Evolutionary conservation across 805 yeast species (phyloP).

Genomic region (Saturnispora ahearnii): DNA sequence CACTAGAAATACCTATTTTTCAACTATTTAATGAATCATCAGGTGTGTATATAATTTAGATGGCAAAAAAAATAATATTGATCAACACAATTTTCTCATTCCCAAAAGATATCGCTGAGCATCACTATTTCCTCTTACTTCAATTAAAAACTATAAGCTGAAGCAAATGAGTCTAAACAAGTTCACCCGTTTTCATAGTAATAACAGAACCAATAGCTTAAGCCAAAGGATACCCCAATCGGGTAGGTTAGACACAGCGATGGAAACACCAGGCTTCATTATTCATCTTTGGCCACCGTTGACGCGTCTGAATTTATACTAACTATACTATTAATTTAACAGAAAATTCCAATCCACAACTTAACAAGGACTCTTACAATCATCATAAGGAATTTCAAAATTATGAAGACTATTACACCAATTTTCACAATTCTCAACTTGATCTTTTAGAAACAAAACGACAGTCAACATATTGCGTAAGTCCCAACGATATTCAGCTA

Average conservation of each 20-base stretch:
- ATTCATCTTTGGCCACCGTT: too few relatives aligned
- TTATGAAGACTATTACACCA: not conserved
- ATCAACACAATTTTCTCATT: not conserved
- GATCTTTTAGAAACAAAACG: not conserved
- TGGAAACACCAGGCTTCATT: too few relatives aligned
- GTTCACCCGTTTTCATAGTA: not conserved
- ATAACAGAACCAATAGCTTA: not conserved
- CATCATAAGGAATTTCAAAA: not conserved
- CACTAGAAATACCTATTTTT: not conserved
- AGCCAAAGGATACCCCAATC: too few relatives aligned
- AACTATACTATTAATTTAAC: too few relatives aligned
- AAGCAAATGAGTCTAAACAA: not conserved
- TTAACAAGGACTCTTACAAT: not conserved
- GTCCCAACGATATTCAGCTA: not conserved
- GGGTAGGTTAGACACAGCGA: not conserved
- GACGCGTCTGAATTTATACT: too few relatives aligned
- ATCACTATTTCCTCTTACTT: not conserved
- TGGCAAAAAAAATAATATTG: not conserved
- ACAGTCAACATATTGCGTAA: not conserved
- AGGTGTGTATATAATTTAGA: not conserved
- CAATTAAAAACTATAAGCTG: too few relatives aligned
- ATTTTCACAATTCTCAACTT: not conserved
- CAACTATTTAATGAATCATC: not conserved
- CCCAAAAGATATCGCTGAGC: slow-evolving; percentile 3
- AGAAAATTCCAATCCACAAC: too few relatives aligned